Percentiles rank a stretch among this genome's conserved stretches.
Conservation (phyloP, 75 land plant genomes). For the Sequoiadendron giganteum region DNA sequence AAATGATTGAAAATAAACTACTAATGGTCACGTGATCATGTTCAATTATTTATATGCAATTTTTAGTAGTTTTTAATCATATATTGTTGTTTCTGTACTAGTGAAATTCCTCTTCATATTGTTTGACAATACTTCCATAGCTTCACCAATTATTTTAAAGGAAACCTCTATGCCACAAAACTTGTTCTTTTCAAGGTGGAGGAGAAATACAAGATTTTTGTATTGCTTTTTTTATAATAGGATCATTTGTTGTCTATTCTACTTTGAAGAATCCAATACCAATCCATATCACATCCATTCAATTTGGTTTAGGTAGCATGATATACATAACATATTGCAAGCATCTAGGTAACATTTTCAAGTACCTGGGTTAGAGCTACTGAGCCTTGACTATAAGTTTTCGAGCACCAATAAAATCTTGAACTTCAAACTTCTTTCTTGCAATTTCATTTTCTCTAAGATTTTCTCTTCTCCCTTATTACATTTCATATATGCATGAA, state of each 20-base stretch:
- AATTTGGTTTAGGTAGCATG: constrained; percentile 48
- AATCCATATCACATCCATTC: constrained; percentile 58
- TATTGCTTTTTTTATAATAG: constrained; percentile 77
- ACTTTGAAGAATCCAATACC: constrained; percentile 88
- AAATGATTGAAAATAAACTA: no score
- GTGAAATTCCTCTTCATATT: no score
- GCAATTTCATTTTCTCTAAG: constrained; percentile 62
- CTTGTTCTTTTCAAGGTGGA: constrained; percentile 98
- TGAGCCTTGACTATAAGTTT: constrained; percentile 66
- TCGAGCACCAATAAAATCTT: constrained; percentile 48
- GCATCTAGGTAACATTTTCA: constrained; percentile 58
- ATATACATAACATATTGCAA: constrained; percentile 77
- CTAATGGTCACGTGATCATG: no score
- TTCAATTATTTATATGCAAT: no score
- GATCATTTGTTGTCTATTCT: constrained; percentile 63
- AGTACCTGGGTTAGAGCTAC: constrained; percentile 55
- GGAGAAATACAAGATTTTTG: constrained; percentile 81
- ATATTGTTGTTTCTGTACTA: no score
- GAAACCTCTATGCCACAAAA: no score
- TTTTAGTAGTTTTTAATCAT: no score
- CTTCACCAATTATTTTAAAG: no score
- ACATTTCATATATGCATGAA: constrained; percentile 53
- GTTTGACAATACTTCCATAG: no score
- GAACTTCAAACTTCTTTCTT: constrained; percentile 48
- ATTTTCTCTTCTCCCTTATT: constrained; percentile 86